Evolutionary conservation across 2,329 filamentous ascomycete species (phyloP).

Genomic region (Stylonectria norvegica): DNA sequence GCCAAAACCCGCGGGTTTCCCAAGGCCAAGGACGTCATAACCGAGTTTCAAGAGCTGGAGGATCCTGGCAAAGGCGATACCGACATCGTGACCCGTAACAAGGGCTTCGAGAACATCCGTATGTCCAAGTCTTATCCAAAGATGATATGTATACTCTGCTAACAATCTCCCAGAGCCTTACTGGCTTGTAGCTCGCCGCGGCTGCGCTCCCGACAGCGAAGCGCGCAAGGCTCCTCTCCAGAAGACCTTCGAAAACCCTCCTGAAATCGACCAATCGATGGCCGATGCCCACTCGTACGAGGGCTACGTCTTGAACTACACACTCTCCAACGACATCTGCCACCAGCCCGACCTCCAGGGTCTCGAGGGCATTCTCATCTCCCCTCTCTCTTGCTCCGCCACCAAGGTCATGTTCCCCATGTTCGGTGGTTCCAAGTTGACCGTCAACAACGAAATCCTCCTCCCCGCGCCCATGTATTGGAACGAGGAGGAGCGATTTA

Average conservation of each 20-base stretch:
- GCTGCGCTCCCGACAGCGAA: conserved; percentile 60
- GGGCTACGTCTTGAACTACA: conserved; percentile 61
- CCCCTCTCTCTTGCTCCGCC: conserved; percentile 53
- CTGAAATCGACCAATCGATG: conserved; percentile 43
- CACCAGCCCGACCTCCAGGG: conserved; percentile 62
- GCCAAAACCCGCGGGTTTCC: conserved; percentile 44
- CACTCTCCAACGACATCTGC: conserved; percentile 59
- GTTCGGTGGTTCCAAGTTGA: conserved; percentile 66
- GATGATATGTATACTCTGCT: conserved; percentile 4
- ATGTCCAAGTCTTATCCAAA: conserved; percentile 20
- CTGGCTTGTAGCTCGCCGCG: conserved; percentile 56
- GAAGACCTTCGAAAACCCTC: conserved; percentile 43
- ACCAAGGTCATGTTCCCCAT: conserved; percentile 60
- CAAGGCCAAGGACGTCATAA: conserved; percentile 42
- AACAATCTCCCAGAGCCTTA: conserved; percentile 41
- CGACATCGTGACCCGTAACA: conserved; percentile 34
- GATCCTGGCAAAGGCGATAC: conserved; percentile 35
- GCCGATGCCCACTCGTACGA: conserved; percentile 48
- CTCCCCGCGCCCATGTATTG: conserved; percentile 69
- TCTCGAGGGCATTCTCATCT: conserved; percentile 63
- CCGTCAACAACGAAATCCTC: conserved; percentile 67
- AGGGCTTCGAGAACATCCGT: conserved; percentile 52
- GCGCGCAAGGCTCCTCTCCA: conserved; percentile 49
- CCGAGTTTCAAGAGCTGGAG: conserved; percentile 43
- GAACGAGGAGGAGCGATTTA: conserved; percentile 60